phyloP scores from a whole-genome alignment of 2,329 filamentous ascomycete species.

The Eutypa lata region DNA sequence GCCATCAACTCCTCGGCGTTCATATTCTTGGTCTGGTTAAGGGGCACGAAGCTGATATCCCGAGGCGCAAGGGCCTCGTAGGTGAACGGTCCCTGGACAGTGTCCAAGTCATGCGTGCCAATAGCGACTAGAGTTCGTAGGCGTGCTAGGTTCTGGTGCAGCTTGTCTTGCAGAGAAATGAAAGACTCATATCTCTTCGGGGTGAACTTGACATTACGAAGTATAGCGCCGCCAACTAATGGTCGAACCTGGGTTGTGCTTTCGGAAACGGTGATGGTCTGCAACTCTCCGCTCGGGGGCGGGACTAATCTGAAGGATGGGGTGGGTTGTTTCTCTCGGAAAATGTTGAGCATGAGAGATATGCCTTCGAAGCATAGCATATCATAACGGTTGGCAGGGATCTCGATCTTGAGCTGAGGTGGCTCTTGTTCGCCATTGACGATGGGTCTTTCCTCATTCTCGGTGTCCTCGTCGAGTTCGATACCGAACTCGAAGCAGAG shows the following conservation, averaged over 20 bases:
- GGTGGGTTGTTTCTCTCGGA: constrained; percentile 70
- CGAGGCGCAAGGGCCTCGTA: constrained; percentile 92
- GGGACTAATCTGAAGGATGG: constrained; percentile 77
- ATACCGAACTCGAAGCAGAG: constrained; percentile 98
- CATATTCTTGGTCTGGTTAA: constrained; percentile 92
- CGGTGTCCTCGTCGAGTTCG: constrained; percentile 94
- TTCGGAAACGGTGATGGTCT: constrained; percentile 77
- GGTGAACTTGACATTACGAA: constrained; percentile 89
- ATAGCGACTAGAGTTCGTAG: constrained; percentile 94
- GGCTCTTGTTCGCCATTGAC: constrained; percentile 79
- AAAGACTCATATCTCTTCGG: constrained; percentile 92
- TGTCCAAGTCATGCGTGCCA: constrained; percentile 94
- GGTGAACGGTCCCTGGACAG: constrained; percentile 88
- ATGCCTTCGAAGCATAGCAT: constrained; percentile 98
- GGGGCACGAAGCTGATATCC: constrained; percentile 83
- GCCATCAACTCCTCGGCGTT: constrained; percentile 84
- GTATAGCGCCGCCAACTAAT: constrained; percentile 82
- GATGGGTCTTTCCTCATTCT: constrained; percentile 68
- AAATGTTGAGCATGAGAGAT: constrained; percentile 92
- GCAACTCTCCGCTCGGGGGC: constrained; percentile 68
- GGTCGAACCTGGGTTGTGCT: constrained; percentile 77
- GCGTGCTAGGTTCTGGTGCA: constrained; percentile 92
- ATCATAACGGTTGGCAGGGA: constrained; percentile 90
- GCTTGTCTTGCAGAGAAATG: constrained; percentile 95
- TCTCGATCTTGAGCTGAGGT: constrained; percentile 95